Conservation (phyloP, 495 filamentous ascomycete species). For the Penicillium turbatum region DNA sequence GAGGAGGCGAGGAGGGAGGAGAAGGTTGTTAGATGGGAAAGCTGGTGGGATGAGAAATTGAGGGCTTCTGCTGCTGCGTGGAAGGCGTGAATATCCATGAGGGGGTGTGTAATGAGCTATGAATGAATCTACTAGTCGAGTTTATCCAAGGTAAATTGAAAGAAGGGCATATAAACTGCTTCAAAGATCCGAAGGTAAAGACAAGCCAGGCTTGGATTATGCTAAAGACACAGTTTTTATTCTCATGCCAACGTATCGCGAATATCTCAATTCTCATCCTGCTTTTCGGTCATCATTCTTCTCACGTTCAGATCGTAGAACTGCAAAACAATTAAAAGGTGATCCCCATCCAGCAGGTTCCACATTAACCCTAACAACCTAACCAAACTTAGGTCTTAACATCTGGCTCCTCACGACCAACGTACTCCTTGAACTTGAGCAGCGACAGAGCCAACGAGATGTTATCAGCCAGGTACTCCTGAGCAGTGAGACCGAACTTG, state of each 20-base stretch:
- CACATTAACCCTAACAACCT: conserved; percentile 10
- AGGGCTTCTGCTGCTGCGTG: conserved; percentile 14
- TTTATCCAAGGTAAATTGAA: no score
- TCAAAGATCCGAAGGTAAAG: not conserved
- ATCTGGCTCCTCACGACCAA: conserved; percentile 87
- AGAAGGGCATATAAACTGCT: no score
- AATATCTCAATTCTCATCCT: conserved; percentile 8
- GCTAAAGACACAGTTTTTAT: not conserved
- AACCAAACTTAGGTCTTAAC: conserved; percentile 72
- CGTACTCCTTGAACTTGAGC: conserved; percentile 82
- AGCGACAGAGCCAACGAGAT: conserved; percentile 77
- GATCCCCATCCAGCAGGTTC: conserved; percentile 31
- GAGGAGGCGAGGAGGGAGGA: conserved; percentile 73
- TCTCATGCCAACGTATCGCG: conserved; percentile 5
- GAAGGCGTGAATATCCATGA: not conserved
- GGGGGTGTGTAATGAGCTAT: conserved; percentile 2
- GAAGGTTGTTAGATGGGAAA: conserved; percentile 68
- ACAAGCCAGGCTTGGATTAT: conserved; percentile 3
- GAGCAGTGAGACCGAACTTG: conserved; percentile 71
- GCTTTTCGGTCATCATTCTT: conserved; percentile 18
- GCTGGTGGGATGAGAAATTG: conserved; percentile 68
- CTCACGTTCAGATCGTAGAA: conserved; percentile 5
- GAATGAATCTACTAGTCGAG: conserved; percentile 12
- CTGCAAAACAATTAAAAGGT: conserved; percentile 16
- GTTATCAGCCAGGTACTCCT: conserved; percentile 91